Conservation (phyloP, 139 green algal genomes). For the Raphidocelis subcapitata region DNA sequence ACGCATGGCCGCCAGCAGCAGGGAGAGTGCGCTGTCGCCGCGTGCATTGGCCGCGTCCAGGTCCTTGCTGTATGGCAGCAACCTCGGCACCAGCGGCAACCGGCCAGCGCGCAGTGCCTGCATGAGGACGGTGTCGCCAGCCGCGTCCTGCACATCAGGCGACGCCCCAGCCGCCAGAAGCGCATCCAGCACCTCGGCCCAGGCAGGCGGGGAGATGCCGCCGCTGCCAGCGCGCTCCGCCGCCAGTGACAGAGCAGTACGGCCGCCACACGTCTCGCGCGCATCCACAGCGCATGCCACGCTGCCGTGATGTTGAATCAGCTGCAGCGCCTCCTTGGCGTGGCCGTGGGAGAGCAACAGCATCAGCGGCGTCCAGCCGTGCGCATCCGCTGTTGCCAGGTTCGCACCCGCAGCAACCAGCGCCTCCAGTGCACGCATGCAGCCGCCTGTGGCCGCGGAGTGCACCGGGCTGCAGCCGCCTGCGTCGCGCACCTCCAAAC, state of each 20-base stretch:
- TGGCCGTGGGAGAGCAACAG: constrained; percentile 12
- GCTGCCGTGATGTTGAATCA: not conserved
- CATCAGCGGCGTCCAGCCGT: constrained; percentile 22
- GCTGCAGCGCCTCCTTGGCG: constrained; percentile 5
- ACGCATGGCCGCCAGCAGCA: too few species aligned
- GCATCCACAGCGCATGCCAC: not conserved
- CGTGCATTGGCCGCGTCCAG: not conserved
- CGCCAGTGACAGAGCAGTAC: too few species aligned
- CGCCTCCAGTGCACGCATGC: not conserved
- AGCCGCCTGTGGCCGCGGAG: not conserved
- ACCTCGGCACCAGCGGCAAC: not conserved
- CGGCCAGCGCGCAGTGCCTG: constrained; percentile 1
- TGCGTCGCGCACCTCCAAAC: too few species aligned
- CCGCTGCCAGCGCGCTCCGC: not conserved
- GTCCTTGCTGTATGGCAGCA: not conserved
- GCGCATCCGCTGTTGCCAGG: not conserved
- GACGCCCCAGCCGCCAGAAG: constrained; percentile 21
- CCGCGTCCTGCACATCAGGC: not conserved
- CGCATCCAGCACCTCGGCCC: constrained; percentile 1
- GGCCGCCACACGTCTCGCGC: not conserved
- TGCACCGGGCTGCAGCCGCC: too few species aligned
- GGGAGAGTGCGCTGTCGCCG: constrained; percentile 1
- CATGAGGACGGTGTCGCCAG: constrained; percentile 9
- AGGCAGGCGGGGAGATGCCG: not conserved
- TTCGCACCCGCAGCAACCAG: constrained; percentile 3